A percentile compares a stretch with the other conserved stretches of the same genome.
phyloP scores from a whole-genome alignment of 495 filamentous ascomycete species.

The Aspergillus homomorphus region DNA sequence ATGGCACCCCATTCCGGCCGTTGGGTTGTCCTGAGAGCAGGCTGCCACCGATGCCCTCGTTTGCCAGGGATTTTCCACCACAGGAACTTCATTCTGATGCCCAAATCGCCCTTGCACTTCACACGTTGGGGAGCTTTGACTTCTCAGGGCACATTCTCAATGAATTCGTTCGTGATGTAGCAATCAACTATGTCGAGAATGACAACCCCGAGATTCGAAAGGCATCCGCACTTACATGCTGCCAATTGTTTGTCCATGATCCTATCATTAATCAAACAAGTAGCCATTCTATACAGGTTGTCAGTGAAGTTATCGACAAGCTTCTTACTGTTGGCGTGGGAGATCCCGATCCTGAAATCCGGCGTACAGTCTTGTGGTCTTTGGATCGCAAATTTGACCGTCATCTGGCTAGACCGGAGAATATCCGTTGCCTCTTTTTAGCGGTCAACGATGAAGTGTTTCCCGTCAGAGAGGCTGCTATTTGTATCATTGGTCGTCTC shows the following conservation, averaged over 20 bases:
- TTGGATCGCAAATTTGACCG: slow-evolving; percentile 92
- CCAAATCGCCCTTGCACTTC: slow-evolving; percentile 87
- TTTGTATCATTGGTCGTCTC: slow-evolving; percentile 91
- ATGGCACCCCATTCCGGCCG: slow-evolving; percentile 85
- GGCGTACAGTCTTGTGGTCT: slow-evolving; percentile 79
- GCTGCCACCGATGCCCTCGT: slow-evolving; percentile 64
- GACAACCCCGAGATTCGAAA: slow-evolving; percentile 92
- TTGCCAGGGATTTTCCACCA: slow-evolving; percentile 81
- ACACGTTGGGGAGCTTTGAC: slow-evolving; percentile 94
- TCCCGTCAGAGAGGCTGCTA: slow-evolving; percentile 85
- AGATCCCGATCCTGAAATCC: slow-evolving; percentile 84
- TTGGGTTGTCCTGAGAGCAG: slow-evolving; percentile 80
- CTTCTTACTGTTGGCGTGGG: slow-evolving; percentile 91
- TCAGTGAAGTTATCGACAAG: slow-evolving; percentile 95
- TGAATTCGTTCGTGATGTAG: slow-evolving; percentile 97
- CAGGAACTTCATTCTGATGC: slow-evolving; percentile 64
- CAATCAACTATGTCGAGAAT: slow-evolving; percentile 95
- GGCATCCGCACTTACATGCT: slow-evolving; percentile 93
- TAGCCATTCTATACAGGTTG: slow-evolving; percentile 91
- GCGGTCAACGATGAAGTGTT: slow-evolving; percentile 96
- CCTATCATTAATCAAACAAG: slow-evolving; percentile 98
- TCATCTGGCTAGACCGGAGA: slow-evolving; percentile 91
- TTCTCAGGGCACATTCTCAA: slow-evolving; percentile 93
- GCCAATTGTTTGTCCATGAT: slow-evolving; percentile 92
- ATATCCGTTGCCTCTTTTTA: slow-evolving; percentile 90